Conservation (phyloP, 1,284 basidiomycete species). For the Entoloma clypeatum region DNA sequence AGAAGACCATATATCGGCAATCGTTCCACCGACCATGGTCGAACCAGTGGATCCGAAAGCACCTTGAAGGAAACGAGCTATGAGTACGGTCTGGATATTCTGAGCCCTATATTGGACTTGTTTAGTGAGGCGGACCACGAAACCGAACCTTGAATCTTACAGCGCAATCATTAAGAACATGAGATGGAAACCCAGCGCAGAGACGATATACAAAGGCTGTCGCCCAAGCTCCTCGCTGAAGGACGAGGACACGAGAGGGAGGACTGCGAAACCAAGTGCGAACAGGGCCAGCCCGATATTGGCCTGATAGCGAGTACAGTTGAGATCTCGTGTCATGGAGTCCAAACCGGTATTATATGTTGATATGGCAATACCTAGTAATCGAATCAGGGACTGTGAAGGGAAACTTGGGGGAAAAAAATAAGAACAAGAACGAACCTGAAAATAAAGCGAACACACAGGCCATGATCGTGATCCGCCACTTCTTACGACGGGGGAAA, state of each 20-base stretch:
- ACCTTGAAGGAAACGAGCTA: slow-evolving; percentile 66
- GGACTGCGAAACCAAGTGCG: slow-evolving; percentile 64
- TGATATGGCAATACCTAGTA: slow-evolving; percentile 46
- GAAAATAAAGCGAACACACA: slow-evolving; percentile 54
- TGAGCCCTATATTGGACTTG: slow-evolving; percentile 39
- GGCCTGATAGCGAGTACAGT: slow-evolving; percentile 54
- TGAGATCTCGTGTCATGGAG: slow-evolving; percentile 64
- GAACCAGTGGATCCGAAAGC: slow-evolving; percentile 62
- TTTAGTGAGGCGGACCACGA: background rate
- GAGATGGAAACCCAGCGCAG: slow-evolving; percentile 51
- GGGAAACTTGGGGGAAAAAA: background rate
- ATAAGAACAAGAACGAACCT: slow-evolving; percentile 43
- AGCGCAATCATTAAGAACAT: slow-evolving; percentile 59
- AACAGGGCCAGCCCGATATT: slow-evolving; percentile 60
- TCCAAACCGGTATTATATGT: slow-evolving; percentile 57
- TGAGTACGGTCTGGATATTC: slow-evolving; percentile 67
- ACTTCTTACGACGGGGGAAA: slow-evolving; percentile 49
- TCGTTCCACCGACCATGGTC: slow-evolving; percentile 76
- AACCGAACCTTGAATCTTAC: slow-evolving; percentile 40
- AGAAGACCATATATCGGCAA: slow-evolving; percentile 67
- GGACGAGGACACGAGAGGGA: slow-evolving; percentile 69
- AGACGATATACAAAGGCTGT: slow-evolving; percentile 62
- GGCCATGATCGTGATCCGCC: slow-evolving; percentile 56
- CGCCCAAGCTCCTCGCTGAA: slow-evolving; percentile 79
- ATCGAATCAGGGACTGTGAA: slow-evolving; percentile 1